Base-by-base conservation (phyloP, 2,329 filamentous ascomycete species). In the Ophiocordyceps australis region DNA sequence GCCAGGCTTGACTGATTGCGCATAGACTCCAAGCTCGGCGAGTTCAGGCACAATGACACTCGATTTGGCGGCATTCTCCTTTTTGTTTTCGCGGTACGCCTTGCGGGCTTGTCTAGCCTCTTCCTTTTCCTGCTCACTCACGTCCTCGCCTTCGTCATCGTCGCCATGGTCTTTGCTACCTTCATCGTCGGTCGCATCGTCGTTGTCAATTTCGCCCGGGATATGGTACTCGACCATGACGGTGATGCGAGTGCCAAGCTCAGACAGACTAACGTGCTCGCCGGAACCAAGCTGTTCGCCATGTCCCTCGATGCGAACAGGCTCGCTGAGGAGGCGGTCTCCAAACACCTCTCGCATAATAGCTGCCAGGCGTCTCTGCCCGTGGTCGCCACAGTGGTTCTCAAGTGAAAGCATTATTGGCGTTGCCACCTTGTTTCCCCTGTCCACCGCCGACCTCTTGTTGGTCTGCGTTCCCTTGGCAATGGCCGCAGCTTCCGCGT, bases 221-320 rank as follows among this genome's bases (percentile, higher is more conserved):
- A 75, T 47, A 38, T 74, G 69, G 32, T 71, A 73, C 41, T 78
- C 73, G 28, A 77, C 72, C 22, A 77, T 76, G 30, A 78, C 58
- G 5, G 65, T 62, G 17, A 78, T 65, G 39, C 73, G 74, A 24
- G 62, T 61, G 2, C 65, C 68, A 1, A 78, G 47, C 24, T 75
- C 66, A 3, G 50, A 50, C 0, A 77, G 53, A 1, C 50, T 57
- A 4, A 76, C 68, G 32, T 74, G 68, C 8, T 61, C 49, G 7
- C 50, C 54, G 2, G 37, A 35, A 2, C 55, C 59, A 3, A 57
- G 47, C 36, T 74, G 62, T 37, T 74, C 67, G 0, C 49, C 42
- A 12, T 62, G 55, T 4, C 65, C 68, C 28, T 66, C 62, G 6
- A 63, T 48, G 8, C 66, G 53, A n/a, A 76, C 47, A 2, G 59